Conservation (phyloP, 2,329 filamentous ascomycete species). For the Bipolaris cookei region DNA sequence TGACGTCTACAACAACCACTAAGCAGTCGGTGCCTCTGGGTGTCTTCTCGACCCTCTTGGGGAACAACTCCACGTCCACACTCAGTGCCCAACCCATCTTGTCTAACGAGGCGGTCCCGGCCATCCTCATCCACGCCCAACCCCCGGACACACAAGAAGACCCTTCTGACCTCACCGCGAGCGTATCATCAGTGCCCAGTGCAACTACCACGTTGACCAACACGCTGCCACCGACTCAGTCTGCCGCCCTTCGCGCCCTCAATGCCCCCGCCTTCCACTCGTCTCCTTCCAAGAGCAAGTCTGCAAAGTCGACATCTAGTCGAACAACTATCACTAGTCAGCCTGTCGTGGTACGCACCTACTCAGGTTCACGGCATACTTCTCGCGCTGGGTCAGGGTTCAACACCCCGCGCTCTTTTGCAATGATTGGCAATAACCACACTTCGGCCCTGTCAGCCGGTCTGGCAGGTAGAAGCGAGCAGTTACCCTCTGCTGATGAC, state of each 20-base stretch:
- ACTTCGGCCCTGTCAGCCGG: conserved; percentile 42
- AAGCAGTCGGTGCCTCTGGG: conserved; percentile 44
- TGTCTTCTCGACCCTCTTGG: conserved; percentile 43
- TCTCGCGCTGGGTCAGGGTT: conserved; percentile 44
- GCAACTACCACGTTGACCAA: conserved; percentile 47
- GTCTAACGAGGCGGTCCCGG: conserved; percentile 25
- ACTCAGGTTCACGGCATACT: conserved; percentile 45
- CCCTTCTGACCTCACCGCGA: conserved; percentile 41
- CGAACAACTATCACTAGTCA: conserved; percentile 51
- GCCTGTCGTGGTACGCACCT: conserved; percentile 54
- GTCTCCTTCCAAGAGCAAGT: conserved; percentile 39
- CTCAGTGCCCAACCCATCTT: conserved; percentile 20
- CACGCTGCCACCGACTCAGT: conserved; percentile 47
- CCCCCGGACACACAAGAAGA: conserved; percentile 36
- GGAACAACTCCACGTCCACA: conserved; percentile 29
- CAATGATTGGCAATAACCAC: conserved; percentile 38
- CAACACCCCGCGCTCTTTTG: conserved; percentile 40
- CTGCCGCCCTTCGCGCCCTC: conserved; percentile 48
- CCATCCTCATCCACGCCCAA: conserved; percentile 41
- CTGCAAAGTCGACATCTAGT: conserved; percentile 48
- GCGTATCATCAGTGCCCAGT: conserved; percentile 44
- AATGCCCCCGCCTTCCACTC: conserved; percentile 49
- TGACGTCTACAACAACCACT: conserved; percentile 47
- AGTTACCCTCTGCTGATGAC: conserved; percentile 56
- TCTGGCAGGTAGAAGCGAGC: conserved; percentile 35